Conservation (phyloP, 1,284 basidiomycete genomes). For the Cryptococcus neoformans region DNA sequence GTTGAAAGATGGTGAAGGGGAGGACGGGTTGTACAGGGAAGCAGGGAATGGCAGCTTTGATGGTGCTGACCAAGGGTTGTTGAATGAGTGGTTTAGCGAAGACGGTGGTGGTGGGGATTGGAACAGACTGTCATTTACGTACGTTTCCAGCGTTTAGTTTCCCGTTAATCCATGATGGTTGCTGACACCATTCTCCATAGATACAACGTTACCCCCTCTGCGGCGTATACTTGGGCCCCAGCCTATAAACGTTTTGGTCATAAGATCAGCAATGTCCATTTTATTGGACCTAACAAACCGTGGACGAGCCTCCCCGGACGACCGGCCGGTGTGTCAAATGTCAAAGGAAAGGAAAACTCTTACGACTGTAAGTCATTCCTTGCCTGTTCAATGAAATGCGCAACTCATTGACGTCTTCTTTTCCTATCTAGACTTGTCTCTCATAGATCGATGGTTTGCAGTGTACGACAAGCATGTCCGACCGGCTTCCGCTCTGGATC, state of each 20-base stretch:
- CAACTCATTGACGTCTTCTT: constrained; percentile 9
- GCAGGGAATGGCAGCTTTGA: constrained; percentile 80
- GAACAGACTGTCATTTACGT: constrained; percentile 86
- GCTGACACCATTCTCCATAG: constrained; percentile 13
- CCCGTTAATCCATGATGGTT: neutral
- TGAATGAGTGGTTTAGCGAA: constrained; percentile 79
- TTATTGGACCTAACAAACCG: constrained; percentile 91
- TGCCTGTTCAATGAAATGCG: neutral
- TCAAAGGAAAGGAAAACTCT: constrained; percentile 27
- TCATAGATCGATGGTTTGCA: constrained; percentile 85
- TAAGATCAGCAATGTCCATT: constrained; percentile 85
- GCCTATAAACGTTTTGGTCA: constrained; percentile 91
- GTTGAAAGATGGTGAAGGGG: constrained; percentile 39
- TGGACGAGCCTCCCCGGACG: constrained; percentile 74
- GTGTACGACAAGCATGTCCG: constrained; percentile 87
- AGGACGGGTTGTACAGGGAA: constrained; percentile 52
- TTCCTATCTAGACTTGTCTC: constrained; percentile 48
- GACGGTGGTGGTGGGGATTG: constrained; percentile 68
- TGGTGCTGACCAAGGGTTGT: constrained; percentile 91
- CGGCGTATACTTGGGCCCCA: constrained; percentile 95
- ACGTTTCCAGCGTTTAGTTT: constrained; percentile 10
- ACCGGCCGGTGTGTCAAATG: constrained; percentile 52
- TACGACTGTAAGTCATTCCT: constrained; percentile 41
- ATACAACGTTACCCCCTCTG: constrained; percentile 97
- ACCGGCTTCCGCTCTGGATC: constrained; percentile 42